phyloP scores from a whole-genome alignment of 2,329 filamentous ascomycete species.

The Xylaria sp. region DNA sequence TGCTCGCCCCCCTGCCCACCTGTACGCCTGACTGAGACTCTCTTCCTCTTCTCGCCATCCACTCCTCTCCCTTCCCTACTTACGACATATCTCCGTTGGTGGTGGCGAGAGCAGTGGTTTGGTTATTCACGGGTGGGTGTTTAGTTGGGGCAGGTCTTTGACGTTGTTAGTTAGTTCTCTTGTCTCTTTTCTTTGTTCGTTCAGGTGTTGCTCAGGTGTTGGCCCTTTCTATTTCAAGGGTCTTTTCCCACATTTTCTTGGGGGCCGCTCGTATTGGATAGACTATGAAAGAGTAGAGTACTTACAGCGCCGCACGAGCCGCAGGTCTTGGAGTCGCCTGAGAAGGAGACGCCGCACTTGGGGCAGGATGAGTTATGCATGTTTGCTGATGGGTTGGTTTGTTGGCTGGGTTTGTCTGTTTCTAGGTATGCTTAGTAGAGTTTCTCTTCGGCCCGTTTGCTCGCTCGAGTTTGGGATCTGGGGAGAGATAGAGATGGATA shows the following conservation, averaged over 20 bases:
- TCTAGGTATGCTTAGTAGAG: conserved; percentile 4
- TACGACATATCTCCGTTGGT: not conserved
- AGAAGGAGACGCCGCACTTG: conserved; percentile 64
- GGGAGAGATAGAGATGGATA: not conserved
- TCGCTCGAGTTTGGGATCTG: not conserved
- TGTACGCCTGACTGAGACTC: too few species aligned
- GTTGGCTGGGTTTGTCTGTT: conserved; percentile 18
- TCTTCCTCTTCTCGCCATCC: too few species aligned
- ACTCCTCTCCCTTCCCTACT: not conserved
- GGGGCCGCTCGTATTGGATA: not conserved
- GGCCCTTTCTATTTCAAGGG: not conserved
- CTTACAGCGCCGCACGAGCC: conserved; percentile 67
- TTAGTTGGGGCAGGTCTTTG: conserved; percentile 43
- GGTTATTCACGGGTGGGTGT: not conserved
- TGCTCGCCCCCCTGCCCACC: too few species aligned
- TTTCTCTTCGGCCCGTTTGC: not conserved
- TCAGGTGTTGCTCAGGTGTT: too few species aligned
- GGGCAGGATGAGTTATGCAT: conserved; percentile 63
- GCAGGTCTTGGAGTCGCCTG: conserved; percentile 63
- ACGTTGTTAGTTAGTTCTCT: conserved; percentile 15
- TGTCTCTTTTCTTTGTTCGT: not conserved
- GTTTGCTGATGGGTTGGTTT: conserved; percentile 36
- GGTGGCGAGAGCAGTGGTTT: not conserved
- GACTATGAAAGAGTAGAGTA: conserved; percentile 29
- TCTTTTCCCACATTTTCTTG: not conserved